phyloP scores from a whole-genome alignment of 1,139 yeast species.

The Pichia sp. region DNA sequence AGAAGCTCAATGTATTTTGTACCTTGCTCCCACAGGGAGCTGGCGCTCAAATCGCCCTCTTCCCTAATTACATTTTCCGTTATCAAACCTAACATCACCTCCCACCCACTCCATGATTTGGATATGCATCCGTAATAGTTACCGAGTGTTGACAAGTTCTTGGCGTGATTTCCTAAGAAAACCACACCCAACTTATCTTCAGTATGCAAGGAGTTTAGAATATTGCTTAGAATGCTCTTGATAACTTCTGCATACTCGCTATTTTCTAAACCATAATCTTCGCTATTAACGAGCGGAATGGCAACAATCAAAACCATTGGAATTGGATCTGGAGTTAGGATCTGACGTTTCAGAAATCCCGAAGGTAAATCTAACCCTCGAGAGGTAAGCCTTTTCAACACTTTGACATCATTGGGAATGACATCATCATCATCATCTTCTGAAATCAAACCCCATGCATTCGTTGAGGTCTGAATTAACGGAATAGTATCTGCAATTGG shows the following conservation, averaged over 20 bases:
- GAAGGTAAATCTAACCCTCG: constrained; percentile 41
- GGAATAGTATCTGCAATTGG: constrained; percentile 32
- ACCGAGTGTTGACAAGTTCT: constrained; percentile 37
- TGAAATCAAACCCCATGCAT: constrained; percentile 43
- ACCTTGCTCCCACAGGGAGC: constrained; percentile 23
- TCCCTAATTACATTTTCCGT: constrained; percentile 29
- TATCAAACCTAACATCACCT: constrained; percentile 41
- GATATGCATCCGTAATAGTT: constrained; percentile 53
- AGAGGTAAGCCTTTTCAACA: constrained; percentile 36
- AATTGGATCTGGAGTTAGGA: constrained; percentile 40
- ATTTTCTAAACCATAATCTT: constrained; percentile 27
- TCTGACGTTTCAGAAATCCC: constrained; percentile 35
- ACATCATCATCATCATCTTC: constrained; percentile 17
- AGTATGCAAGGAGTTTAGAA: constrained; percentile 35
- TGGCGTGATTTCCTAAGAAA: constrained; percentile 44
- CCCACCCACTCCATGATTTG: constrained; percentile 56
- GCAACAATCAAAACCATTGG: constrained; percentile 48
- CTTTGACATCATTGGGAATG: constrained; percentile 40
- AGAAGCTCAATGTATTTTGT: constrained; percentile 22
- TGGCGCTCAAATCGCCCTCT: constrained; percentile 9
- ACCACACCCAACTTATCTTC: constrained; percentile 54
- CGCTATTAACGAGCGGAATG: constrained; percentile 31
- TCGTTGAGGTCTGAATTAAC: constrained; percentile 46
- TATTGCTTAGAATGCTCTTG: constrained; percentile 30
- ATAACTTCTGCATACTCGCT: constrained; percentile 35